Base-by-base conservation (phyloP, 2,329 filamentous ascomycete genomes). In the Talaromyces sp. region DNA sequence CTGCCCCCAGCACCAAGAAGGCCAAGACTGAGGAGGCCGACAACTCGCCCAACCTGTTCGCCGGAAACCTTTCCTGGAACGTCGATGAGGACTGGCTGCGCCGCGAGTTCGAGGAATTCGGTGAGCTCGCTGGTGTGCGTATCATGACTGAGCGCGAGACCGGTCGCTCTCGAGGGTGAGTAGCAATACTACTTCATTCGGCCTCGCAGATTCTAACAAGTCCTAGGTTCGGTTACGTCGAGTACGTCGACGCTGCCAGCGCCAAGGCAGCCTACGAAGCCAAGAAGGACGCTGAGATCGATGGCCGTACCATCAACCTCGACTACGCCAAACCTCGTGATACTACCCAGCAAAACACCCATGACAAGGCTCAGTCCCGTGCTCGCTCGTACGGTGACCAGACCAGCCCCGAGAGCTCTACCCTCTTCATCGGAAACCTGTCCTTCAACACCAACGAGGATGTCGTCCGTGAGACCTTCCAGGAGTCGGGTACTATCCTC, bases 371-470 rank as follows among this genome's bases (percentile, higher is more conserved):
- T 67, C 74, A 80, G 65, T 68, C 69, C 62, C 79, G 79, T 63
- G 77, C 78, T 60, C 72, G 78, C 61, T 72, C 67, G 72, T 93
- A 88, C 74, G 92, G 92, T 65, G 92, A 97, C 76, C 82, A 85
- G 68, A 80, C 87, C 72, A 92, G 88, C 81, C 85, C 89, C 64
- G 88, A 90, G 74, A 90, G 87, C 73, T 89, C 92, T 67, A 97
- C 92, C 48, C 84, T 97, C 62, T 97, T 94, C 78, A 86, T 96
- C 66, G 92, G 92, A 70, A 97, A 97, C 83, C 80, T 97, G 66
- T 87, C 90, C 56, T 97, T 95, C 79, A 86, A 90, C 65, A 86
- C 88, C 69, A 86, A 88, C 70, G 89, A 95, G 80, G 88, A 92
- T 59, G 78, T 81, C 65, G 83, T 97, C 67, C 83, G 82, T 64